These are phyloP conservation scores for Floccularia luteovirens DNA, from an alignment of 768 basidiomycete genomes.

Conservation along the genomic window DNA sequence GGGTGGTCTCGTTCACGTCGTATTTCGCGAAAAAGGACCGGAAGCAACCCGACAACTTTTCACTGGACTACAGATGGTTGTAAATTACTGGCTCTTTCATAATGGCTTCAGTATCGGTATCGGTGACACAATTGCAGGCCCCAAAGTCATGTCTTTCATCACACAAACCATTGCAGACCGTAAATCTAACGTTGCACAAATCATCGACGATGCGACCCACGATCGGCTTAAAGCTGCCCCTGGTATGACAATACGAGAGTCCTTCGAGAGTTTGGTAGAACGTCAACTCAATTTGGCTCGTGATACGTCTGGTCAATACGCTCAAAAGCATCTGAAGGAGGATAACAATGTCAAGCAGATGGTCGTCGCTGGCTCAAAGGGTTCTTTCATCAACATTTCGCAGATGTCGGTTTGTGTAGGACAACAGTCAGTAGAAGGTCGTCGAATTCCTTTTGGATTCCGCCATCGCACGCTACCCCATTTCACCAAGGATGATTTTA, in stretches of 20 bases:
- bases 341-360: constrained; percentile 99
- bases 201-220: constrained; percentile 79
- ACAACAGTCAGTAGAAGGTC: constrained; percentile 96
- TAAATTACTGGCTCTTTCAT: constrained; percentile 99
- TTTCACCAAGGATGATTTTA: constrained; percentile 98
- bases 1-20: constrained; percentile 92
- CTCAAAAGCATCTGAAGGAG: constrained; percentile 96
- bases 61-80: constrained; percentile 89
- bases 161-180: constrained; percentile 74
- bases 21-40: constrained; percentile 96
- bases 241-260: constrained; percentile 99
- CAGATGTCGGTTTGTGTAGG: constrained; percentile 99
- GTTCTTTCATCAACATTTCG: constrained; percentile 99
- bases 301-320: constrained; percentile 91
- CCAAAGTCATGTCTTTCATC: constrained; percentile 81
- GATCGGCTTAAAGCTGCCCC: constrained; percentile 86
- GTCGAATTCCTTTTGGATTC: constrained; percentile 98
- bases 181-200: constrained; percentile 69
- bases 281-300: constrained; percentile 90
- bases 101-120: constrained; percentile 99
- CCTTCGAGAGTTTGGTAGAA: constrained; percentile 91
- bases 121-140: constrained; percentile 95
- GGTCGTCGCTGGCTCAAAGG: constrained; percentile 98
- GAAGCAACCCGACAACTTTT: constrained; percentile 87
- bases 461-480: constrained; percentile 94